Evolutionary conservation across 1,284 basidiomycete genomes (phyloP), one percentile per base, ranked within the genome.

Genomic region (Boletus sp.): DNA sequence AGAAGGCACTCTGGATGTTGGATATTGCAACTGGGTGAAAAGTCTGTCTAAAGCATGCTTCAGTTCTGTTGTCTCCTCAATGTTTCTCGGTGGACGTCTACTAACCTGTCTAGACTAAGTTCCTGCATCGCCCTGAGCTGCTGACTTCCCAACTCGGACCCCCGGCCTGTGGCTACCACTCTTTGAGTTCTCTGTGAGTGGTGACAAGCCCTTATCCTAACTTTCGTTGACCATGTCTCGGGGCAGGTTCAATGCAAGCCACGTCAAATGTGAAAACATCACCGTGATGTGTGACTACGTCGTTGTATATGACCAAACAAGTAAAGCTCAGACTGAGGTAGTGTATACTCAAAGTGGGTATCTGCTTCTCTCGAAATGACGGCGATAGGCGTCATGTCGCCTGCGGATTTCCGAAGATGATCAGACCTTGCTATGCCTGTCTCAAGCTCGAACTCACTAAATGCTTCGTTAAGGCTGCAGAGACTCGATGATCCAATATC

Each of bases 311-410:
- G 9, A 16, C 30, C 13, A 8, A 27, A 54, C 44, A 54, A 45
- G 44, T 35, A 34, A 34, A 27, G 32, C 14, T 36, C 34, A 30
- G 14, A 40, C 9, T 4, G 23, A 40, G 51, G 57, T 55, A 34
- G 40, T 60, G 57, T 55, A 23, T 37, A 44, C 30, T 46, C 44
- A 16, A 43, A 35, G 17, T 16, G 23, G 23, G 32, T 40, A 19
- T 30, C 23, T 39, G 30, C 45, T 30, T 26, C 44, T 41, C 32
- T 40, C 12, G 29, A 50, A 32, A 41, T 7, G 35, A 38, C 17
- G 8, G 38, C 7, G 16, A 23, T 19, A 27, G 8, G 20, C 10
- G 34, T 48, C 29, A 36, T 32, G 30, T 46, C 44, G 34, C 42
- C 19, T 29, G 26, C n/a, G 33, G 42, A 26, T 13, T 32, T 36